Evolutionary conservation across 225 moss, liverwort and hornwort species (phyloP), one percentile per base, ranked within the genome.

Genomic region (Marchantia polymorpha): DNA sequence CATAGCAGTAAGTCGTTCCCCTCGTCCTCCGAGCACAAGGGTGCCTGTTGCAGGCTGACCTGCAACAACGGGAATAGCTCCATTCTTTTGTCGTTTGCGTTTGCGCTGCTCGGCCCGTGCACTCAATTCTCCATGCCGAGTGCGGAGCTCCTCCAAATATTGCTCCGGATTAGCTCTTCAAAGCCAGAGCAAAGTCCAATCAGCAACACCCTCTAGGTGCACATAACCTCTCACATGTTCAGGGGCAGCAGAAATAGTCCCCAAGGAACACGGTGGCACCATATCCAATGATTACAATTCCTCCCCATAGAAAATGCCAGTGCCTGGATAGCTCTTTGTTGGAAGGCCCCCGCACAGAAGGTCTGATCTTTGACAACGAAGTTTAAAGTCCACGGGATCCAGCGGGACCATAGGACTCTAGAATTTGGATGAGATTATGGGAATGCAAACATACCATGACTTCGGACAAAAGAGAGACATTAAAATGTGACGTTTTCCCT

Each of bases 141-240:
- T 77, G 65, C 93, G 94, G 64, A 96, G 86, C 78, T 96, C 94
- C 82, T 94, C 96, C 82, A 96, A 83, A 83, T 96, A 96, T 75
- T 90, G 85, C 84, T 93, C 94, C 72, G 96, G 96, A 84, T 96
- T 96, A 78, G 94, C 94, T 74, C 96, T 96, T 66, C 83, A 81
- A 48, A 68, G 72, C 64, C 54, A 74, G 55, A 59, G 15, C 17
- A 53, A 53, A 73, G 54, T 71, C 71, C 51, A 22, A 71, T 50
- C 71, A 50, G 22, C 49, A 71, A 15, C 16, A 10, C 7, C 49
- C 6, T 48, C 46, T 22, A 61, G 7, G 23, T 7, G 17, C 61
- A 65, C 2, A 27, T 27, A 27, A 27, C 12, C 26, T 27, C 27
- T 64, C 39, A 39, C 39, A 39, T 3, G 14, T 39, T 69, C 4